Conservation (phyloP, 1,284 basidiomycete species). For the Microbotryomycetes sp. region DNA sequence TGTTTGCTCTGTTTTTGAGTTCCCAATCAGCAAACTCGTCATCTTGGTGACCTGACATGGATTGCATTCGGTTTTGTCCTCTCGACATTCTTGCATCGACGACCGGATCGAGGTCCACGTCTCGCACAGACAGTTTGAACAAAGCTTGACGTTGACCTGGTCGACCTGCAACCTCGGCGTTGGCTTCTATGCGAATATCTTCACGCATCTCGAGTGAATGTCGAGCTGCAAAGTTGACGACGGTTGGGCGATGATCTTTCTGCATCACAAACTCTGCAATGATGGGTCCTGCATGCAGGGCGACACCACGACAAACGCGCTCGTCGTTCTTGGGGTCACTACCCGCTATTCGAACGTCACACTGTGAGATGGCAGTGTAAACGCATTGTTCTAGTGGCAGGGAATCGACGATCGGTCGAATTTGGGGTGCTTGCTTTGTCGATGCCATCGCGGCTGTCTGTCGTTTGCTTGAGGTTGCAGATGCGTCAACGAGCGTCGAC, state of each 20-base stretch:
- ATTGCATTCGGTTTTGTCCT: conserved; percentile 30
- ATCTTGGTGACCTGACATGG: conserved; percentile 9
- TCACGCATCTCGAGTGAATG: conserved; percentile 52
- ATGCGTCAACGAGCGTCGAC: conserved; percentile 9
- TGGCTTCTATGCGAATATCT: conserved; percentile 57
- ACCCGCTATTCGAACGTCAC: conserved; percentile 63
- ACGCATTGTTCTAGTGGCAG: conserved; percentile 55
- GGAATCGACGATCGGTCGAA: conserved; percentile 43
- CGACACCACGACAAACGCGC: conserved; percentile 64
- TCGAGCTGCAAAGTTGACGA: conserved; percentile 47
- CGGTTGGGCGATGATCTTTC: conserved; percentile 45
- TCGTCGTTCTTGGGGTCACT: conserved; percentile 66
- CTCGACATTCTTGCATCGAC: conserved; percentile 40
- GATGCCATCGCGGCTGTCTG: conserved; percentile 5
- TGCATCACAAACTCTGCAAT: conserved; percentile 59
- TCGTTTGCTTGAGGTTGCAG: conserved; percentile 6
- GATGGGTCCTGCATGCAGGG: conserved; percentile 53
- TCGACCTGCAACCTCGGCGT: conserved; percentile 44
- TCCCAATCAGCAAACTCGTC: conserved; percentile 15
- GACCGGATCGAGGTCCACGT: conserved; percentile 41
- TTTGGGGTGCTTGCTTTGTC: background rate
- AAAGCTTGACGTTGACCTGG: conserved; percentile 48
- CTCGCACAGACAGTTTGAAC: conserved; percentile 37
- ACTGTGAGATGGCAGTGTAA: conserved; percentile 57
- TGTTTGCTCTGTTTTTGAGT: conserved; percentile 21